Conservation (phyloP, 441 rosid species). For the Populus hybrid region DNA sequence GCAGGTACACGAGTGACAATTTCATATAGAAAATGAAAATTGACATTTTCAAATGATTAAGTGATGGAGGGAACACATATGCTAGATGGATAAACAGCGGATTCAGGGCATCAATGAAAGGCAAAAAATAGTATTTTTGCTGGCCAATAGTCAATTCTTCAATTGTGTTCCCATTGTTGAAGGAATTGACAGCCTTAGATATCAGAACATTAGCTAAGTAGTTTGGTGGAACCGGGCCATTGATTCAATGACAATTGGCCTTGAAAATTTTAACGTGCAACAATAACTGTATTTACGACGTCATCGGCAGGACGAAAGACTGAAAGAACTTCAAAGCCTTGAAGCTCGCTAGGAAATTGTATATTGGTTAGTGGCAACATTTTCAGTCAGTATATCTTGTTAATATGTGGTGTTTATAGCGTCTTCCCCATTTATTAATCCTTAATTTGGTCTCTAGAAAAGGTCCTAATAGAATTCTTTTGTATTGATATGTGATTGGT, state of each 20-base stretch:
- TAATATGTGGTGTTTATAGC: too few relatives aligned
- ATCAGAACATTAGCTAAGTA: slow-evolving; percentile 26
- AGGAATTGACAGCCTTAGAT: slow-evolving; percentile 33
- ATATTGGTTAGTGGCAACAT: slow-evolving; percentile 59
- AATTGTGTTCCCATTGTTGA: slow-evolving; percentile 30
- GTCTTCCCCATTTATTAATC: too few relatives aligned
- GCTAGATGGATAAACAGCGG: neutral
- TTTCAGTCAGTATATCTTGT: slow-evolving; percentile 26
- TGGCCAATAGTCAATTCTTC: slow-evolving; percentile 35
- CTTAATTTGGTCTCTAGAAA: too few relatives aligned
- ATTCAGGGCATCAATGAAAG: neutral
- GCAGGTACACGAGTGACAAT: neutral
- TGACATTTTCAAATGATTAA: neutral
- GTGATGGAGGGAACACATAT: neutral
- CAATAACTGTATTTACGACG: slow-evolving; percentile 62
- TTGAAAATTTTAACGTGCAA: slow-evolving; percentile 42
- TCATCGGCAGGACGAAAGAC: slow-evolving; percentile 69
- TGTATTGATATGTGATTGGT: too few relatives aligned
- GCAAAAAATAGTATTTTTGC: slow-evolving; percentile 14
- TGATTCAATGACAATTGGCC: slow-evolving; percentile 11
- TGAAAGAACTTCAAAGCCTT: slow-evolving; percentile 62
- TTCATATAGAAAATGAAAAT: neutral
- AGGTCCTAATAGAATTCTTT: too few relatives aligned
- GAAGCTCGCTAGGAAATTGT: slow-evolving; percentile 54
- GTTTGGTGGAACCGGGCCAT: slow-evolving; percentile 19